Evolutionary conservation across 2,329 filamentous ascomycete genomes (phyloP), one percentile per base, ranked within the genome.

Genomic region (Microdochium bolleyi): DNA sequence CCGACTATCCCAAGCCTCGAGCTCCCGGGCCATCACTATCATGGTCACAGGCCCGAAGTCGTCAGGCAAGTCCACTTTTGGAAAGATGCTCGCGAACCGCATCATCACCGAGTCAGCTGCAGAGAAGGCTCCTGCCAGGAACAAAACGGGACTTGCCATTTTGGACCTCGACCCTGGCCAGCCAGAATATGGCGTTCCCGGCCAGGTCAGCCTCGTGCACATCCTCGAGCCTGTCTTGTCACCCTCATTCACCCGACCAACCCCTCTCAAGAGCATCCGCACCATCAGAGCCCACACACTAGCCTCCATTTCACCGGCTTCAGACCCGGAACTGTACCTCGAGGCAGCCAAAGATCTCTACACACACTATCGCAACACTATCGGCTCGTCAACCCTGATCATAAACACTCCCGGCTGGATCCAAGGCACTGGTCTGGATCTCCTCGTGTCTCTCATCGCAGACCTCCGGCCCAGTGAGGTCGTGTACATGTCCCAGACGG

Each of bases 161-260:
- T 74, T 94, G 7, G 89, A 94, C 59, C 73, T 92, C 10, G 88
- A 94, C 62, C 86, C 87, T 1, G 85, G 84, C 0, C 88, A 91
- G 61, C 87, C 88, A 2, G 88, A 92, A 62, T 91, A 87, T 63
- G 80, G 80, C 0, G 77, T 84, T 1, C 80, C 84, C 1, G 88
- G 88, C 0, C 83, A 86, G 14, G 62, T 92, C 21, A 88, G 87
- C 1, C 78, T 92, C 3, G 71, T 85, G 14, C 74, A 80, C 25
- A 68, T 91, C 11, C 73, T 71, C 1, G 67, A 75, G 27, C 80
- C 84, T 0, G 83, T 89, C 50, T 70, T 92, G 4, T 78, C 82
- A 0, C 80, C 86, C 1, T 75, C 86, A 0, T 92, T 88, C 61
- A 82, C 82, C 8, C 85, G 88, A 57, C 77, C 70, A 3, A 61